These are phyloP conservation scores for Diaporthe citrichinensis DNA, from an alignment of 2,329 filamentous ascomycete species.

Conservation along the genomic window DNA sequence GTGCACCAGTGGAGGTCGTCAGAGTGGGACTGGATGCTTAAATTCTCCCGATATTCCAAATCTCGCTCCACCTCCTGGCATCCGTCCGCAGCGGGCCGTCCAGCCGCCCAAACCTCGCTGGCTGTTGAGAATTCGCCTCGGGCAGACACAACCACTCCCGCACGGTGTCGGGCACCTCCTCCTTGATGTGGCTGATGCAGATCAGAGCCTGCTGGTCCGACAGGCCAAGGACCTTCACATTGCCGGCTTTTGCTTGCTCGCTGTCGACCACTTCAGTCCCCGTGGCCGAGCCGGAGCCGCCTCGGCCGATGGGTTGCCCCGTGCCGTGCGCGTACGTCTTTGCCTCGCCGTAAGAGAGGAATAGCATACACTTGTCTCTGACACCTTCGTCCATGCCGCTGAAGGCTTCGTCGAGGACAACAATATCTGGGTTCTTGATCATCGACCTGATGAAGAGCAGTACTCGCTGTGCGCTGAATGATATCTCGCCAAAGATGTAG, in stretches of 20 bases:
- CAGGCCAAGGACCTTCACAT: constrained; percentile 72
- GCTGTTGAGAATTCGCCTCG: constrained; percentile 74
- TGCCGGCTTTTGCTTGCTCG: constrained; percentile 58
- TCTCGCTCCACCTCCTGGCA: constrained; percentile 72
- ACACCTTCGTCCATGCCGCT: constrained; percentile 86
- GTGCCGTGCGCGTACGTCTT: constrained; percentile 55
- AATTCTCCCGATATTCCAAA: constrained; percentile 67
- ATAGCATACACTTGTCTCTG: constrained; percentile 88
- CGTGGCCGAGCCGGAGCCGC: constrained; percentile 36
- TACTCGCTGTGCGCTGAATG: constrained; percentile 87
- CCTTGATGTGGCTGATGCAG: constrained; percentile 91
- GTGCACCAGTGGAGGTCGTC: constrained; percentile 21
- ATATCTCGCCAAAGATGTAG: constrained; percentile 78
- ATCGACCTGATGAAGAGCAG: constrained; percentile 86
- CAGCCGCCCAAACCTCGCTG: constrained; percentile 76
- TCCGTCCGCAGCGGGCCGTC: constrained; percentile 72
- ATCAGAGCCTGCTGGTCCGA: constrained; percentile 82
- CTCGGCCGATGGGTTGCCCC: constrained; percentile 14
- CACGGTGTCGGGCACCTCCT: constrained; percentile 89
- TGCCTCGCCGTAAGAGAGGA: constrained; percentile 77
- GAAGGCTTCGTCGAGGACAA: constrained; percentile 90
- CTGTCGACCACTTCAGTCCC: constrained; percentile 61
- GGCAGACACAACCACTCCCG: constrained; percentile 90
- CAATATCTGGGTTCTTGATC: constrained; percentile 84
- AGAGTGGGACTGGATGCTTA: constrained; percentile 18